These are phyloP conservation scores for Colletotrichum zoysiae DNA, from an alignment of 2,329 filamentous ascomycete genomes.

Conservation along the genomic window DNA sequence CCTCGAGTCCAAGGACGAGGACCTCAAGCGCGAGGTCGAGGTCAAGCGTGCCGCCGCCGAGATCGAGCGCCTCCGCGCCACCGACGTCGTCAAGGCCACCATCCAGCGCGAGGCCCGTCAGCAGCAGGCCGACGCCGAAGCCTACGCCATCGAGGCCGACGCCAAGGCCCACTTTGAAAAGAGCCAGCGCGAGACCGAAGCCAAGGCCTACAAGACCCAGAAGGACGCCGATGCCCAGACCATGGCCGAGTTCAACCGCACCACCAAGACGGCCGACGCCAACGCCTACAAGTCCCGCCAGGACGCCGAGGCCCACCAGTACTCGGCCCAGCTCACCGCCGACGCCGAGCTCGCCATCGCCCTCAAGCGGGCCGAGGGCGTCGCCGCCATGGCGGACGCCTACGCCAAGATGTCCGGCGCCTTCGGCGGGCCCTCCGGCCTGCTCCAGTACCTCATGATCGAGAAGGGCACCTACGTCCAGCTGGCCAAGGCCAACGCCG, in stretches of 20 bases:
- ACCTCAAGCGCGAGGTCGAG: constrained; percentile 83
- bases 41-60: constrained; percentile 82
- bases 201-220: constrained; percentile 62
- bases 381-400: constrained; percentile 83
- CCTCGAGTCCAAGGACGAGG: constrained; percentile 82
- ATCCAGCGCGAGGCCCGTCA: constrained; percentile 77
- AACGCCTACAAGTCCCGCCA: constrained; percentile 59
- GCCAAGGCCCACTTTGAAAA: constrained; percentile 68
- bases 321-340: constrained; percentile 61
- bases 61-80: constrained; percentile 82
- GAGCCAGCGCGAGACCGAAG: constrained; percentile 65
- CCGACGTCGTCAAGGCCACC: constrained; percentile 81
- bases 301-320: constrained; percentile 56
- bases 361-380: constrained; percentile 82
- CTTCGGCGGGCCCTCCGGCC: constrained; percentile 81
- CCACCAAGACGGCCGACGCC: constrained; percentile 65
- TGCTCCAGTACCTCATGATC: constrained; percentile 90
- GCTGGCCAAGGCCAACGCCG: constrained; percentile 82
- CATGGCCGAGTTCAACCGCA: constrained; percentile 54
- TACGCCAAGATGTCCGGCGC: constrained; percentile 79
- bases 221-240: constrained; percentile 59
- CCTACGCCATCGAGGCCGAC: constrained; percentile 75
- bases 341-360: constrained; percentile 71
- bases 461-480: constrained; percentile 83
- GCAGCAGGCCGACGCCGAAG: constrained; percentile 74